Percentiles rank a stretch among this genome's conserved stretches.
Evolutionary conservation across 23 red algal genomes (phyloP).

Genomic region (Pyropia yezoensis): DNA sequence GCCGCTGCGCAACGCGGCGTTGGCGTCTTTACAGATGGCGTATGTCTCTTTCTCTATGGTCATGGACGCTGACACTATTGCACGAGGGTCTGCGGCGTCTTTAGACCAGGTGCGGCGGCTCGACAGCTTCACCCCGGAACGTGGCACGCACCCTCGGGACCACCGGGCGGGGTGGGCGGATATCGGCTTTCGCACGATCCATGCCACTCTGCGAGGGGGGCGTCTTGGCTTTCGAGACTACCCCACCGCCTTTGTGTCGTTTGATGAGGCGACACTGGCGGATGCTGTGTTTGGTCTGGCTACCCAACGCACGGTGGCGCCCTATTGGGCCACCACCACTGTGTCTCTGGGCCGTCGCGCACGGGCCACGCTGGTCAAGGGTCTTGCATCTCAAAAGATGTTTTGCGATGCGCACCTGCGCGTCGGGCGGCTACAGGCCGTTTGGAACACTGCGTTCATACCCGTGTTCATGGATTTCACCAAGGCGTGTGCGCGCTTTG

Average conservation of each 20-base stretch:
- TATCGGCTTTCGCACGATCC: too few species aligned
- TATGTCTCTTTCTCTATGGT: conserved; percentile 19
- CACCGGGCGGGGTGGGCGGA: too few species aligned
- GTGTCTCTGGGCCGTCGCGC: conserved; percentile 33
- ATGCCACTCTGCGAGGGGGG: background rate
- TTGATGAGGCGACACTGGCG: conserved; percentile 33
- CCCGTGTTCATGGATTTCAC: conserved; percentile 56
- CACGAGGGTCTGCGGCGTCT: too few species aligned
- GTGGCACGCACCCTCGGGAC: too few species aligned
- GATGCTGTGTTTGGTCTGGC: conserved; percentile 39
- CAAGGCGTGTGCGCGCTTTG: conserved; percentile 37
- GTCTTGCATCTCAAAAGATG: conserved; percentile 25
- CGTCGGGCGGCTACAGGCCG: conserved; percentile 27
- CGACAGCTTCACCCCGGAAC: too few species aligned
- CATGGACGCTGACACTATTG: conserved; percentile 20
- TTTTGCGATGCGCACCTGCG: conserved; percentile 57
- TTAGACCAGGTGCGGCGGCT: too few species aligned
- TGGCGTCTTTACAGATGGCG: conserved; percentile 23
- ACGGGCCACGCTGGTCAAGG: conserved; percentile 32
- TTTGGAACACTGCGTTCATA: conserved; percentile 56
- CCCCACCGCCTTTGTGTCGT: conserved; percentile 25
- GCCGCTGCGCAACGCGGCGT: conserved; percentile 10
- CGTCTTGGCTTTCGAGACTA: conserved; percentile 26
- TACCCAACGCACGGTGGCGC: conserved; percentile 29
- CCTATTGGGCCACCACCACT: conserved; percentile 44